phyloP scores from a whole-genome alignment of 2,329 filamentous ascomycete species.

The Graphilbum sp. region DNA sequence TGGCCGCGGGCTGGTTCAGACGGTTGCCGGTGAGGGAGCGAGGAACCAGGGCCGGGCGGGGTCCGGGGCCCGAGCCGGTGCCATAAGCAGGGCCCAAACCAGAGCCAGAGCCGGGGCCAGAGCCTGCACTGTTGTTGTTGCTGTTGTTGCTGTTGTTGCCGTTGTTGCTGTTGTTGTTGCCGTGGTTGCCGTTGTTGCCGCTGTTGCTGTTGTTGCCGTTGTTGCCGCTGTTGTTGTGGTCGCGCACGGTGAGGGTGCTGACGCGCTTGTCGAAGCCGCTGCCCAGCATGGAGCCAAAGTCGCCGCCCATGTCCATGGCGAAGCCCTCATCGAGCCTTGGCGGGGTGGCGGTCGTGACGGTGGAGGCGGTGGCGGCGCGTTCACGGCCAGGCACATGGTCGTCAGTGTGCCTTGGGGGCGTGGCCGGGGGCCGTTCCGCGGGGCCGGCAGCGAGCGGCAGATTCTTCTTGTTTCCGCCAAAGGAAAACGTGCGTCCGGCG shows the following conservation, averaged over 20 bases:
- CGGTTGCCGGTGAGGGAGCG: conserved; percentile 31
- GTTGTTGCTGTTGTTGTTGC: too few relatives aligned
- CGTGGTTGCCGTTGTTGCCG: too few relatives aligned
- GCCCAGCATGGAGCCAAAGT: conserved; percentile 42
- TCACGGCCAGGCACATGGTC: conserved; percentile 20
- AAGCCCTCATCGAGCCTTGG: conserved; percentile 30
- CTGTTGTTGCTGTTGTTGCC: too few relatives aligned
- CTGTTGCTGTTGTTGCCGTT: too few relatives aligned
- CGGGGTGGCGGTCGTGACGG: conserved; percentile 34
- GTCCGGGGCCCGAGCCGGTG: too few relatives aligned
- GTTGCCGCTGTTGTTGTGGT: conserved; percentile 18
- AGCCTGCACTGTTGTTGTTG: too few relatives aligned
- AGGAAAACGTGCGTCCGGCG: conserved; percentile 42
- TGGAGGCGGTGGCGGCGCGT: conserved; percentile 37
- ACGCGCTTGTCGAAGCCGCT: conserved; percentile 39
- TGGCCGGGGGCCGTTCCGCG: conserved; percentile 14
- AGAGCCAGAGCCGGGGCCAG: too few relatives aligned
- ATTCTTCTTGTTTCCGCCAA: conserved; percentile 38
- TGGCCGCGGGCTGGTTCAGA: conserved; percentile 26
- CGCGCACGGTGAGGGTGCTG: conserved; percentile 29
- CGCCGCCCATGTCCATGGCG: conserved; percentile 36
- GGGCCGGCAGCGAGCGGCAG: conserved; percentile 16
- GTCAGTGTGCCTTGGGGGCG: conserved; percentile 13
- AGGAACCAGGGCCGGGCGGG: conserved; percentile 17
- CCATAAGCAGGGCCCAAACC: too few relatives aligned